Evolutionary conservation across 2,329 filamentous ascomycete species (phyloP), one percentile per base, ranked within the genome.

Genomic region (Samsoniella hepiali): DNA sequence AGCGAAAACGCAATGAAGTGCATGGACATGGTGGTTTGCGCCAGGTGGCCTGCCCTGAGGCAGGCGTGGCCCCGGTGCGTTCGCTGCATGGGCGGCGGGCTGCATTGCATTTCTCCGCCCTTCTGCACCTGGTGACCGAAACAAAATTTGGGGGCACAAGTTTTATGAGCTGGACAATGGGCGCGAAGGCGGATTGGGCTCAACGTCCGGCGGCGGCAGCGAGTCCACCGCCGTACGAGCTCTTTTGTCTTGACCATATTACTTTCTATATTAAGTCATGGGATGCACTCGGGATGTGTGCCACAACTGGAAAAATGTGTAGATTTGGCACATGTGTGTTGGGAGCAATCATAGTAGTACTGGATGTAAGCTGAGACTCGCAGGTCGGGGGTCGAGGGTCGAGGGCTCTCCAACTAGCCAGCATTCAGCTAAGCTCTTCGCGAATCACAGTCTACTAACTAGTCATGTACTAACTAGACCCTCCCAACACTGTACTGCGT

Each of bases 1-100:
- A 44, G 38, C 34, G 36, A 29, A 38, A 17, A 34, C 53, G 36
- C 15, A 5, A 44, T 34, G 54, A 22, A 32, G 40, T 34, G 54
- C 54, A 59, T 59, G 47, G 44, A 59, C 36, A 50, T 38, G 44
- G 45, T 38, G 44, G 45, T 11, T 50, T 38, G 32, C n/a, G 32
- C 57, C 34, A 50, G 44, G 44, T 50, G 27, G 13, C 42, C 40
- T 27, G 29, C 10, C 44, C 17, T 15, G 32, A 15, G 27, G 42
- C 40, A 47, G 40, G 27, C 29, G 42, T 29, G 22, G 15, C n/a
- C 6, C 50, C 31, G 15, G 22, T 49, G 5, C 45, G 27, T 49
- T n/a, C 45, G 10, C 38, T 40, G 38, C 38, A 40, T 13, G 22
- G 22, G 22, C 22, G 22, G 22, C 22, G 22, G 22, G 22, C 22